A percentile compares a stretch with the other conserved stretches of the same genome.
Conservation (phyloP, 2,329 filamentous ascomycete genomes). For the Pseudopyrenochaeta lycopersici region DNA sequence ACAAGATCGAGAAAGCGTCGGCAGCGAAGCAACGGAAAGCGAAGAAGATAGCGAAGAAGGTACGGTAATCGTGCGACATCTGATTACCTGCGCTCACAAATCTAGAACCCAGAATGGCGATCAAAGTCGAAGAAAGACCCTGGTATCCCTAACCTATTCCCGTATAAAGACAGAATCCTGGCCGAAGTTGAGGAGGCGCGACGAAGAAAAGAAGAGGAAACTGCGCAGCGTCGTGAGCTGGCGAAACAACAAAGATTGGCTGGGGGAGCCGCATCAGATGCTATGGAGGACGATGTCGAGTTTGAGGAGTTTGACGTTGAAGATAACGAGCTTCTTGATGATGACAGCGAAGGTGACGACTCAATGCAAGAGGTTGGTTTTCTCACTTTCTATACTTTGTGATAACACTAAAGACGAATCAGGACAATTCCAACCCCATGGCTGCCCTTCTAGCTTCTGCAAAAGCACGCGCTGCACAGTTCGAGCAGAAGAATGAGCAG, state of each 20-base stretch:
- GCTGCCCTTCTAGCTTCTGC: slow-evolving; percentile 89
- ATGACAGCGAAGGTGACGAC: slow-evolving; percentile 64
- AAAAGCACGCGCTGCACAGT: slow-evolving; percentile 77
- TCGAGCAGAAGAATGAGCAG: slow-evolving; percentile 71
- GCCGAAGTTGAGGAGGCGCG: slow-evolving; percentile 93
- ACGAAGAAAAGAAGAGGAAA: slow-evolving; percentile 80
- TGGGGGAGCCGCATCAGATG: slow-evolving; percentile 46
- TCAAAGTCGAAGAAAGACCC: slow-evolving; percentile 97
- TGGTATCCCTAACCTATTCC: slow-evolving; percentile 95
- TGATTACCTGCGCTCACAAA: slow-evolving; percentile 24
- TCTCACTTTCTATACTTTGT: neutral
- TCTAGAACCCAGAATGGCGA: slow-evolving; percentile 89
- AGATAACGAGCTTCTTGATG: slow-evolving; percentile 62
- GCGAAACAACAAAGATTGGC: slow-evolving; percentile 60
- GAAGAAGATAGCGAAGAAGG: slow-evolving; percentile 87
- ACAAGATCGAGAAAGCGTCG: slow-evolving; percentile 96
- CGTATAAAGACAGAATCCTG: slow-evolving; percentile 95
- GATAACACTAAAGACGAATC: slow-evolving; percentile 8
- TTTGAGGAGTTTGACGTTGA: slow-evolving; percentile 54
- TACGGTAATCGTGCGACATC: slow-evolving; percentile 31
- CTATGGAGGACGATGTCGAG: slow-evolving; percentile 49
- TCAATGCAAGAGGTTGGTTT: slow-evolving; percentile 62
- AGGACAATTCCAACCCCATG: slow-evolving; percentile 83
- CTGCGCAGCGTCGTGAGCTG: slow-evolving; percentile 72
- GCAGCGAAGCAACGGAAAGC: slow-evolving; percentile 89